phyloP scores from a whole-genome alignment of 345 rosid species.

The Corchorus capsularis region DNA sequence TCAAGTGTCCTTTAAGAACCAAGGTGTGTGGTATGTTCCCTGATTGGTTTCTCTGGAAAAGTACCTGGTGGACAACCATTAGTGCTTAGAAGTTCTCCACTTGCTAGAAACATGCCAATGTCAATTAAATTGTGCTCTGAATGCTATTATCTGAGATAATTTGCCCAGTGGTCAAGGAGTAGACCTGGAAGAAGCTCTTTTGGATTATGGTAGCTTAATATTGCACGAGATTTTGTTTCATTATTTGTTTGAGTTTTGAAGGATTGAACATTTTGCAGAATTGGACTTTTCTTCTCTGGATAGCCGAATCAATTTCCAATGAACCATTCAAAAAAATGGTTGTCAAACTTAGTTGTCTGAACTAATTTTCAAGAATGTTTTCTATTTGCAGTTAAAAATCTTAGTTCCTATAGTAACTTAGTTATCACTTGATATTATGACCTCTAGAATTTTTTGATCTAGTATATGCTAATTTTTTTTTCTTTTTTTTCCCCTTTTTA shows the following conservation, averaged over 20 bases:
- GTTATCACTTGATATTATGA: not conserved
- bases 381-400: not conserved
- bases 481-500: not conserved
- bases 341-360: not conserved
- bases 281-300: not conserved
- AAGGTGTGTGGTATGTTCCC: not conserved
- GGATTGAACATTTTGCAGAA: not conserved
- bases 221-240: conserved; percentile 2
- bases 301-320: not conserved
- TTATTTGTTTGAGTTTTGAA: not conserved
- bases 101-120: not conserved
- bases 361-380: not conserved
- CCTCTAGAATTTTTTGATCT: not conserved
- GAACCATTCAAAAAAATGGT: not conserved
- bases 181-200: not conserved
- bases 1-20: not conserved
- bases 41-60: not conserved
- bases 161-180: not conserved
- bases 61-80: not conserved
- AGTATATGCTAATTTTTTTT: not conserved
- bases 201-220: not conserved
- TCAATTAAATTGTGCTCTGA: not conserved
- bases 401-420: not conserved
- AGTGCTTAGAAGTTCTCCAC: not conserved
- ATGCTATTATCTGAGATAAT: not conserved